phyloP scores from a whole-genome alignment of 495 filamentous ascomycete species.

The Daldinia childiae region DNA sequence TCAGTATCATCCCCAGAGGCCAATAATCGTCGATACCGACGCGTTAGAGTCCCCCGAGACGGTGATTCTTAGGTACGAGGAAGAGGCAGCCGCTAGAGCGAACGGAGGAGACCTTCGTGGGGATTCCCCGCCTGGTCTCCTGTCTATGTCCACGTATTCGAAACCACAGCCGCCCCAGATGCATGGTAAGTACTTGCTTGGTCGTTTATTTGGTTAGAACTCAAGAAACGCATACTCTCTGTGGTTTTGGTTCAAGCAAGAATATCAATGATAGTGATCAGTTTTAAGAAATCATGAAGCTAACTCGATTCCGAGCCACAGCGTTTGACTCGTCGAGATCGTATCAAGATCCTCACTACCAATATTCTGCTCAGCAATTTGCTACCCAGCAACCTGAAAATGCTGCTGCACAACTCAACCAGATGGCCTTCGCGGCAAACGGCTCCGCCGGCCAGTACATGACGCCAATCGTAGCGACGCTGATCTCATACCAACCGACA shows the following conservation, averaged over 20 bases:
- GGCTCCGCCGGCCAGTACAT: constrained; percentile 62
- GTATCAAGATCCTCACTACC: constrained; percentile 57
- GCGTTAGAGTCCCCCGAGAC: constrained; percentile 59
- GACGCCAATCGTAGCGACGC: constrained; percentile 58
- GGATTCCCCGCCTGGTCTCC: constrained; percentile 62
- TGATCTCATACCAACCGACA: constrained; percentile 73
- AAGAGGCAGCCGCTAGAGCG: constrained; percentile 56
- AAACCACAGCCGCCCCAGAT: constrained; percentile 58
- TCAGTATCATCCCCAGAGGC: constrained; percentile 58
- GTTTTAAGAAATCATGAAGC: constrained; percentile 39
- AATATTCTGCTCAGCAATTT: constrained; percentile 54
- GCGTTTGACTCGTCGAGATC: constrained; percentile 59
- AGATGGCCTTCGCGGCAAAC: constrained; percentile 64
- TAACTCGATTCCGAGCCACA: constrained; percentile 45
- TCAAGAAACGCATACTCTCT: constrained; percentile 1
- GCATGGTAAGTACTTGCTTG: constrained; percentile 54
- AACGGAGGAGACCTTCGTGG: constrained; percentile 59
- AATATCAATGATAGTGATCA: not conserved
- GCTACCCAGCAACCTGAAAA: constrained; percentile 54
- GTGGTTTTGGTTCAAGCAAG: not conserved
- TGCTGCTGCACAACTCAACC: constrained; percentile 59
- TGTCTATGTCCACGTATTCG: constrained; percentile 56
- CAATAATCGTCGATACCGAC: constrained; percentile 60
- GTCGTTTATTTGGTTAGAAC: constrained; percentile 4
- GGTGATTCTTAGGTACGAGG: constrained; percentile 57